Conservation (phyloP, 2,329 filamentous ascomycete genomes). For the Ophiostoma ulmi region DNA sequence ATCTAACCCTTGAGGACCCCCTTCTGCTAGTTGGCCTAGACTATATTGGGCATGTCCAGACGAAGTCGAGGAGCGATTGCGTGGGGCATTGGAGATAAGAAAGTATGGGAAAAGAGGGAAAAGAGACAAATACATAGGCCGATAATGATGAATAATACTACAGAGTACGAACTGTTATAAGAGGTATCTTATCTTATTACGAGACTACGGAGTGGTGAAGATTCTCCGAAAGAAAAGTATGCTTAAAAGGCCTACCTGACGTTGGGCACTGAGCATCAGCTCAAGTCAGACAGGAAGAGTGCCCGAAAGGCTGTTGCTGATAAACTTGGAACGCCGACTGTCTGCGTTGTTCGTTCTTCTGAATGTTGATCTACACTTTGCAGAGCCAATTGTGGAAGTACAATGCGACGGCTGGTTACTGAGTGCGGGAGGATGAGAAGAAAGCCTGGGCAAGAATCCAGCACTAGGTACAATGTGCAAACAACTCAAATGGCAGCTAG, state of each 20-base stretch:
- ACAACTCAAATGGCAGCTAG: not conserved
- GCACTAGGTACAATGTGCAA: not conserved
- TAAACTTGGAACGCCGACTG: not conserved
- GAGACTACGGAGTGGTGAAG: not conserved
- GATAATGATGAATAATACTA: not conserved
- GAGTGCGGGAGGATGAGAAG: not conserved
- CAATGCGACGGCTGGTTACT: not conserved
- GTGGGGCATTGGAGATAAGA: conserved; percentile 23
- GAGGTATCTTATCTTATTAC: not conserved
- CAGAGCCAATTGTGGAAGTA: not conserved
- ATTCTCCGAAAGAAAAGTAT: not conserved
- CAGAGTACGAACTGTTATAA: not conserved
- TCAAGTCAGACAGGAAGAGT: not conserved
- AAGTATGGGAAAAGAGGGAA: not conserved
- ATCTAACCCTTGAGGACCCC: not conserved
- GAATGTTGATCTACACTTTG: not conserved
- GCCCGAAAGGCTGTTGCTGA: not conserved
- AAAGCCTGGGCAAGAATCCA: not conserved
- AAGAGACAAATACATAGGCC: not conserved
- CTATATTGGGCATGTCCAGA: conserved; percentile 22
- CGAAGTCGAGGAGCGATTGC: conserved; percentile 15
- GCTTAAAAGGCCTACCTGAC: not conserved
- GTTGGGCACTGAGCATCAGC: not conserved
- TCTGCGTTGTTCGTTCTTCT: not conserved
- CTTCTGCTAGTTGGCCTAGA: not conserved